Percentiles rank a stretch among this genome's conserved stretches.
These are phyloP conservation scores for Trapa bicornis DNA, from an alignment of 345 rosid species.

Conservation along the genomic window DNA sequence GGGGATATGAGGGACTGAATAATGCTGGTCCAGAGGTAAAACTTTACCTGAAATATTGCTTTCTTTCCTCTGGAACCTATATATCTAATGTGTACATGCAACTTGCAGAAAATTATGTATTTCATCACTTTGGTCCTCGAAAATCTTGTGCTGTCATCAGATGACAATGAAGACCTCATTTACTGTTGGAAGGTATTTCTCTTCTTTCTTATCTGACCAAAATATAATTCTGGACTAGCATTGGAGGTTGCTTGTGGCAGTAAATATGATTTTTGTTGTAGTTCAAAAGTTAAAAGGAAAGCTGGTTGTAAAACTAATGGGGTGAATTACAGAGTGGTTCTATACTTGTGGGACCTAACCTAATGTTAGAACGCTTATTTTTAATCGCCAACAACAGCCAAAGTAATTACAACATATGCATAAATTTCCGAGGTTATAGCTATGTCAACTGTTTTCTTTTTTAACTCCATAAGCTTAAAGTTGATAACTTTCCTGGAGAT, in stretches of 20 bases:
- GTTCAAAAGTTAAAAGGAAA: too few species aligned
- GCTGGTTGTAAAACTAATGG: too few species aligned
- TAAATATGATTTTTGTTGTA: not conserved
- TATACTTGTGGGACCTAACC: not conserved
- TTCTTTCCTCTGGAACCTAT: not conserved
- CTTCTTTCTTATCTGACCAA: slow-evolving; percentile 3
- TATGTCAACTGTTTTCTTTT: not conserved
- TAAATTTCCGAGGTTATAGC: not conserved
- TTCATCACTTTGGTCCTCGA: slow-evolving; percentile 74
- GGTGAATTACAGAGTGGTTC: too few species aligned
- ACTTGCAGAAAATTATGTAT: slow-evolving; percentile 69
- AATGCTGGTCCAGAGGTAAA: slow-evolving; percentile 74
- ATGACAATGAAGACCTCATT: slow-evolving; percentile 87
- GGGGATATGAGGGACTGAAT: slow-evolving; percentile 78
- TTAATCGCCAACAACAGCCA: not conserved
- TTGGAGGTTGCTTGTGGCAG: not conserved
- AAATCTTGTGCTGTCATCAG: slow-evolving; percentile 82
- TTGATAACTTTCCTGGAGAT: not conserved
- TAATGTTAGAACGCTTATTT: not conserved
- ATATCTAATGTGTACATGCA: not conserved
- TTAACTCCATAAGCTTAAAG: not conserved
- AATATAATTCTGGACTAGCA: not conserved
- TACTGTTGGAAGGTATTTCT: slow-evolving; percentile 76
- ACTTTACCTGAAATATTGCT: slow-evolving; percentile 7
- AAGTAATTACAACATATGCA: not conserved